Evolutionary conservation across 768 basidiomycete species (phyloP), one percentile per base, ranked within the genome.

Genomic region (Naganishia onofrii): DNA sequence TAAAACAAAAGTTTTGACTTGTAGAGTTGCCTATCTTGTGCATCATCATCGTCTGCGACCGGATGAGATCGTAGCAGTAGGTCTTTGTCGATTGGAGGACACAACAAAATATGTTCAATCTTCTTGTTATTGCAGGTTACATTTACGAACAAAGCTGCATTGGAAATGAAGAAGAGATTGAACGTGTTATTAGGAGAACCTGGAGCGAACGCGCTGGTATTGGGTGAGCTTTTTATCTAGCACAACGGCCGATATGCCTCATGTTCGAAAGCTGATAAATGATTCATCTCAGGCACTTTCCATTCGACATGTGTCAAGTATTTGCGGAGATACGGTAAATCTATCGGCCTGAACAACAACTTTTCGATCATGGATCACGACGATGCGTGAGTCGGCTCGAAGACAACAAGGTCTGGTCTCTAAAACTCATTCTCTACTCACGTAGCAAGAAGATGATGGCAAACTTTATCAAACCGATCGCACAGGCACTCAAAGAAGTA

Each of bases 61-160:
- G 0, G 71, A 76, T 38, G 75, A 81, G 64, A 76, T 82, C 57
- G 76, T 70, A 12, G 77, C 76, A 29, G 76, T 74, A 26, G 23
- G 67, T 66, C 10, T 0, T 66, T 10, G 15, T 7, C 28, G 31
- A 5, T 26, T n/a, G n/a, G n/a, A n/a, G n/a, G n/a, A n/a, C n/a
- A n/a, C n/a, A n/a, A n/a, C n/a, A n/a, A n/a, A n/a, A 13, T 9
- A 12, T 21, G 17, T 10, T 29, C 2, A 57, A 0, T 28, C 23
- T 21, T 42, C 1, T 23, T 21, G 28, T 23, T 19, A 21, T 9
- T 52, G 34, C 53, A 72, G 71, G 79, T 93, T 13, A 95, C 87
- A 0, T 95, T 93, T 79, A 93, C 92, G 12, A 92, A 92, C 82
- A 92, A 92, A 79, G 91, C 92, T 19, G 91, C 92, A 0, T 88